Base-by-base conservation (phyloP, 148 eudicot genomes). In the Drosera capensis region DNA sequence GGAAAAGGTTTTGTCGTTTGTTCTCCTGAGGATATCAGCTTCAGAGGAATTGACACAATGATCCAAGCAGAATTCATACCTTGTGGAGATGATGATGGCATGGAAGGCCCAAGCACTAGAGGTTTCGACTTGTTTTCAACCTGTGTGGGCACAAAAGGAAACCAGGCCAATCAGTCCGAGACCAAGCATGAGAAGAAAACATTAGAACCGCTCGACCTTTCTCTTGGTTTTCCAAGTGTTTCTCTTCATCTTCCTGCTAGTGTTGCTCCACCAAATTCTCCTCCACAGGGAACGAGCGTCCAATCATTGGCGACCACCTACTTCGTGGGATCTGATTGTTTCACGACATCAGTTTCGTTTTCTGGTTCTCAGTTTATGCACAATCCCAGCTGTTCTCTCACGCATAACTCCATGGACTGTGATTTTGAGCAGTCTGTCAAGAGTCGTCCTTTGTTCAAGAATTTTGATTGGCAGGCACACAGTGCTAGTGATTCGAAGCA, bases 161-260 rank as follows among this genome's bases (percentile, higher is more conserved):
- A 68, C 48, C 54, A 46, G 35, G 42, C 36, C 43, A 46, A 54
- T 47, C 46, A 44, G 16, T 36, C 50, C 42, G 66, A 69, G 68
- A 23, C 55, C 20, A 78, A 85, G 58, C 54, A 78, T 51, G 87
- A 78, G 40, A 75, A 73, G 52, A 54, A 75, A 46, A 70, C 67
- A 14, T 43, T 78, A 41, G 92, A 81, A 54, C 70, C 81, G 43
- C 68, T 90, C 24, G 95, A 90, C 26, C 95, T 90, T 36, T 90
- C 99, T 38, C 99, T 90, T 56, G 78, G 93, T 59, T 66, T 84
- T 54, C 94, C 95, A n/a, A 78, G 70, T 73, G 82, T 73, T 46
- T 50, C 82, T 7, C 63, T 65, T 24, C 88, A 93, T 40, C 71
- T 55, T 31, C 67, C 73, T 50, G 59, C 45, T 25, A 60, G 48